phyloP scores from a whole-genome alignment of 2,329 filamentous ascomycete genomes.

The Chaetomiaceae sp. region DNA sequence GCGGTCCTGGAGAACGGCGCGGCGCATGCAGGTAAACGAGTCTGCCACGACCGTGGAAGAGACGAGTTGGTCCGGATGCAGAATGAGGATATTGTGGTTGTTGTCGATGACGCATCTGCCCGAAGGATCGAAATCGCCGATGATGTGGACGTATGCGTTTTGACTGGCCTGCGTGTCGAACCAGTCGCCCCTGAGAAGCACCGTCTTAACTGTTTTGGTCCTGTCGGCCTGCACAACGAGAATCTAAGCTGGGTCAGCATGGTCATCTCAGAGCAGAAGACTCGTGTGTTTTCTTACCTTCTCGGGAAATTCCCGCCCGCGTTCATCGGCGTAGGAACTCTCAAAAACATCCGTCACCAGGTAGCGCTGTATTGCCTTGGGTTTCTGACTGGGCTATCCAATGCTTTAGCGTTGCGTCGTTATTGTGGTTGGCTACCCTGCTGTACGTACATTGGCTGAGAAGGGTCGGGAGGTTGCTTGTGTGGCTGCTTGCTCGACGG shows the following conservation, averaged over 20 bases:
- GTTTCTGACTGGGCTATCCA: constrained; percentile 60
- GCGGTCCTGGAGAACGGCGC: constrained; percentile 89
- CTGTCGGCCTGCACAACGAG: constrained; percentile 78
- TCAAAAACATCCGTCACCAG: constrained; percentile 70
- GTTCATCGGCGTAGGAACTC: constrained; percentile 61
- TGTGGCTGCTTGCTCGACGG: constrained; percentile 67
- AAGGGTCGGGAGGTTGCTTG: constrained; percentile 48
- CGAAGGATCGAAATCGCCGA: constrained; percentile 65
- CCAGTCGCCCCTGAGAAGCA: constrained; percentile 84
- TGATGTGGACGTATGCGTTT: constrained; percentile 79
- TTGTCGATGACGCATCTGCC: constrained; percentile 83
- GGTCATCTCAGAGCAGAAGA: not conserved
- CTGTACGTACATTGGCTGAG: constrained; percentile 51
- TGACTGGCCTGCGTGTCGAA: constrained; percentile 70
- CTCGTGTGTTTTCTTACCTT: constrained; percentile 54
- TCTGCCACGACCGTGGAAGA: constrained; percentile 96
- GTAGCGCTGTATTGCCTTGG: constrained; percentile 80
- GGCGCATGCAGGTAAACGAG: constrained; percentile 85
- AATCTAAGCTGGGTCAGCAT: constrained; percentile 47
- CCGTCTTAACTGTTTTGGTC: constrained; percentile 58
- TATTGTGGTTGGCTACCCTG: constrained; percentile 27
- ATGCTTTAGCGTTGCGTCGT: constrained; percentile 55
- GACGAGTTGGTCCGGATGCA: constrained; percentile 93
- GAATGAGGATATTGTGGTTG: constrained; percentile 73
- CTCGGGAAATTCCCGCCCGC: constrained; percentile 57